Base-by-base conservation (phyloP, 768 basidiomycete genomes). In the Rhizopogon sp. region DNA sequence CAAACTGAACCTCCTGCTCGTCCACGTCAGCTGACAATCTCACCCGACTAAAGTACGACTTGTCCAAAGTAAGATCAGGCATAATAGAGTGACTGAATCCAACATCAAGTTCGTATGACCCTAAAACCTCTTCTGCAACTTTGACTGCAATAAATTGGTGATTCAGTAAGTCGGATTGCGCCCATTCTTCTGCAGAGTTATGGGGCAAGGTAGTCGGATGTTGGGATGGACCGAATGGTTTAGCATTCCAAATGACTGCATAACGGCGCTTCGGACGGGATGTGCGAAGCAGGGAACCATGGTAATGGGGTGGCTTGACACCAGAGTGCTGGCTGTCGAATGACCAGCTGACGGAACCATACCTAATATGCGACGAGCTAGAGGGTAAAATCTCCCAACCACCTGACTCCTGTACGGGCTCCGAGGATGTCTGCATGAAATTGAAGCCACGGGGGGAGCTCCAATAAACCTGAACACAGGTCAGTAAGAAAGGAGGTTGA, bases 61-160 rank as follows among this genome's bases (percentile, higher is more conserved):
- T 29, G 9, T 50, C 50, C 39, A 50, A 13, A 20, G 31, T 42
- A 25, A 61, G 50, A 53, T 63, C 59, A 42, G 59, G 59, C 43
- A 20, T 50, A 14, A 37, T 50, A 33, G 47, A 44, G 57, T 70
- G 62, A 57, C 68, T 57, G 61, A 79, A 76, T 13, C 78, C 78
- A 25, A 77, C 76, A 55, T 70, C 67, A 17, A 56, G 59, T 60
- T 80, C 79, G 54, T 80, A 79, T 13, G 60, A 52, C 54, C 57
- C 56, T 10, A 79, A 46, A 7, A 67, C 67, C n/a, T 73, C 74
- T 56, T 65, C 51, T 6, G 74, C 77, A 42, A 55, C 60, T 53
- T 65, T 68, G 52, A 76, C 72, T 1, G 78, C 79, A 53, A 71
- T 65, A 35, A 77, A 67, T 33, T 75, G 72, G 47, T 63, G 45